Percentiles rank a stretch among this genome's conserved stretches.
These are phyloP conservation scores for Eucalyptus albens DNA, from an alignment of 345 rosid genomes.

Conservation along the genomic window DNA sequence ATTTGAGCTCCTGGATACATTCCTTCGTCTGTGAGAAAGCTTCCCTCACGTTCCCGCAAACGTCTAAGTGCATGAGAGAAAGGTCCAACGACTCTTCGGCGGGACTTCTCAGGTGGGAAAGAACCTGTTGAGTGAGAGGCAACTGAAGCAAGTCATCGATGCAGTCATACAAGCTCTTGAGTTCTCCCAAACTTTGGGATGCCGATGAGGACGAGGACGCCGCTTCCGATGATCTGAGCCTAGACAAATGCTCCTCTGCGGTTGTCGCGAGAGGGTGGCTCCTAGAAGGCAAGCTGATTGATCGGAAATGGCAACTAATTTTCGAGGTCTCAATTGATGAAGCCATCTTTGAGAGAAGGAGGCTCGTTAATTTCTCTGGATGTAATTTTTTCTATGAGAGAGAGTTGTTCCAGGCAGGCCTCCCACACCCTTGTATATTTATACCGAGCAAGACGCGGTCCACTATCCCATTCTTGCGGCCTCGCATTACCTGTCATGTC, in stretches of 20 bases:
- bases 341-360: background rate
- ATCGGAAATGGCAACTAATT: background rate
- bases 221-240: background rate
- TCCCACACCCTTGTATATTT: background rate
- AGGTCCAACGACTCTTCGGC: background rate
- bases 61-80: slow-evolving; percentile 3
- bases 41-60: background rate
- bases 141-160: slow-evolving; percentile 5
- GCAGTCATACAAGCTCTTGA: background rate
- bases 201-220: background rate
- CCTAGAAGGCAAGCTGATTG: background rate
- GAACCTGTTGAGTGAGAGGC: background rate
- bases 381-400: background rate
- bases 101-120: background rate
- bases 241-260: background rate
- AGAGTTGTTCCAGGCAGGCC: background rate
- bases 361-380: background rate
- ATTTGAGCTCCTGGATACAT: background rate
- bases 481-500: background rate
- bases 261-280: background rate
- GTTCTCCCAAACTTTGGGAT: background rate
- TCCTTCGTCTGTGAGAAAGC: background rate
- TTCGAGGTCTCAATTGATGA: background rate
- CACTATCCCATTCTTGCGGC: background rate
- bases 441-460: background rate